Base-by-base conservation (phyloP, 2,329 filamentous ascomycete species). In the Aspergillus awamori region DNA sequence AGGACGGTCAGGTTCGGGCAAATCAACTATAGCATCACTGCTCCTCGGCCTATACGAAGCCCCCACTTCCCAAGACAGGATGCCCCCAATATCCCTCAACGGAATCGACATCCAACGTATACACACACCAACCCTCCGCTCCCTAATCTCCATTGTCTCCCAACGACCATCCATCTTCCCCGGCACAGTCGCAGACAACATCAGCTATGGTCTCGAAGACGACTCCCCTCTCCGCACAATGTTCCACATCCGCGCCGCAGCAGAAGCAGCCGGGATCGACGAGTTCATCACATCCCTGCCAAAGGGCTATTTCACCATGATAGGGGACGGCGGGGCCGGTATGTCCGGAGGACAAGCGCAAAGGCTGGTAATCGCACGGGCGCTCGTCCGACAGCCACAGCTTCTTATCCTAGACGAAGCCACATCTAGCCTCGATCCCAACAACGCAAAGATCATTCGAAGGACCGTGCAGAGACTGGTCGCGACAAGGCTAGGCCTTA, bases 341-440 rank as follows among this genome's bases (percentile, higher is more conserved):
- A 76, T 97, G 0, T 93, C 89, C 0, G 92, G 92, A 0, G 94
- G 94, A 0, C 93, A 97, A 74, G 86, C 89, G 0, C 93, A 97
- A 73, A 84, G 92, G 0, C 76, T 97, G 2, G 88, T 88, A 20
- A 93, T 97, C 62, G 92, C 93, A 0, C 83, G 93, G 1, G 92
- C 93, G 0, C 80, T 97, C 0, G 83, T 90, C 0, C 84, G 92
- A 0, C 80, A 83, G 13, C 93, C 93, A 0, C 82, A 84, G 43
- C 80, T 97, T 2, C 78, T 97, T 15, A 84, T 97, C 2, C 79
- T 97, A 2, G 94, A 98, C 69, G 93, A 97, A 77, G 91, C 93
- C 1, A 97, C 93, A 0, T 91, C 88, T 26, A 89, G 90, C 0
- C 80, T 98, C 0, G 93, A 97, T 70, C 82, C 83, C 0, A 85